These are phyloP conservation scores for Fraxinus velutina DNA, from an alignment of 305 asterid species.

Conservation along the genomic window DNA sequence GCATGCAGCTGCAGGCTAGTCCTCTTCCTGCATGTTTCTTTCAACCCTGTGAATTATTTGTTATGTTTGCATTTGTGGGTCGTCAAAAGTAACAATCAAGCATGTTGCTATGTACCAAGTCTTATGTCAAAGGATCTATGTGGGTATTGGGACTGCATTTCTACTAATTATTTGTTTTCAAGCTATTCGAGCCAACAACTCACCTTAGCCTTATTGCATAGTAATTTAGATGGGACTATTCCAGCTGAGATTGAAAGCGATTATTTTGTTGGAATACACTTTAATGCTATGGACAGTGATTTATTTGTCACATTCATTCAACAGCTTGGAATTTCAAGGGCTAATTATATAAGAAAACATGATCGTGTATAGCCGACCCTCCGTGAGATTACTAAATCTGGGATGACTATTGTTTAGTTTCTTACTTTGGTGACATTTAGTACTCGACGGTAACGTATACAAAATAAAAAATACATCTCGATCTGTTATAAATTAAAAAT, in stretches of 20 bases:
- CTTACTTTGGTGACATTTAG: not conserved
- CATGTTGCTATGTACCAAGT: conserved; percentile 30
- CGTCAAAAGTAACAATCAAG: conserved; percentile 37
- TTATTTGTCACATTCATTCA: conserved; percentile 3
- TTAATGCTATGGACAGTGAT: conserved; percentile 10
- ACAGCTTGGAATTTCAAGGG: not conserved
- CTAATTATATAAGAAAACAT: not conserved
- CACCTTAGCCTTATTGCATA: conserved; percentile 6
- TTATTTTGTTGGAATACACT: conserved; percentile 23
- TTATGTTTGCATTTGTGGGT: conserved; percentile 22
- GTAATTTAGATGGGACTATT: conserved; percentile 33
- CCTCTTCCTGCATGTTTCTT: conserved; percentile 34
- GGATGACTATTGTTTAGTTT: not conserved
- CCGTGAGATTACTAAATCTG: not conserved
- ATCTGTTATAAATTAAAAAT: not conserved
- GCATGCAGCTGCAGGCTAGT: conserved; percentile 24
- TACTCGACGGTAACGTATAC: not conserved
- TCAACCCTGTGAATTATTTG: conserved; percentile 31
- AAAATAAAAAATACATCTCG: not conserved
- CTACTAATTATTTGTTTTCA: not conserved
- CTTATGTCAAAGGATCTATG: conserved; percentile 25
- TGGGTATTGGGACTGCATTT: not conserved
- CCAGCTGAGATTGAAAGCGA: conserved; percentile 56
- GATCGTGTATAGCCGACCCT: not conserved
- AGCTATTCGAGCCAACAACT: not conserved